Percentiles rank a stretch among this genome's conserved stretches.
Conservation (phyloP, 176 grass and related monocot species). For the Bonia amplexicaulis region DNA sequence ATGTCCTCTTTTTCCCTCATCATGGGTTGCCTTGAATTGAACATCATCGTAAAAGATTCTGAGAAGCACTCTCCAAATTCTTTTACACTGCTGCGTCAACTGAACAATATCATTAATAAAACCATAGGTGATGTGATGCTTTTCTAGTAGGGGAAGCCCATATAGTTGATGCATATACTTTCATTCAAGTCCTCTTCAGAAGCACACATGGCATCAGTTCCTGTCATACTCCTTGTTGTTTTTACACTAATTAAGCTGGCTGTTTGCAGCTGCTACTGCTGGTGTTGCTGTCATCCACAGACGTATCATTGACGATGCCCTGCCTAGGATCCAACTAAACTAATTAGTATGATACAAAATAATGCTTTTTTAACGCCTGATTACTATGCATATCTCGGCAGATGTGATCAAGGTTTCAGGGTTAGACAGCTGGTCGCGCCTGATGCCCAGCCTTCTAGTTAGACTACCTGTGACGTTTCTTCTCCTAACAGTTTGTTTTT, state of each 20-base stretch:
- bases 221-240: background rate
- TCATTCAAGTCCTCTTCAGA: background rate
- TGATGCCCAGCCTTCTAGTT: background rate
- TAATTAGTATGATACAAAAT: background rate
- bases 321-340: slow-evolving; percentile 2
- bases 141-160: background rate
- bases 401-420: background rate
- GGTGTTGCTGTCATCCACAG: slow-evolving; percentile 26
- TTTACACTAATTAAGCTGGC: background rate
- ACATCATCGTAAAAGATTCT: background rate
- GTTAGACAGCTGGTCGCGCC: background rate
- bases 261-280: slow-evolving; percentile 6
- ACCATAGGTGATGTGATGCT: background rate
- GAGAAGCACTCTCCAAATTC: background rate
- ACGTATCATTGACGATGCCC: slow-evolving; percentile 10
- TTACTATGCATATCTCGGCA: background rate
- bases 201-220: slow-evolving; percentile 14
- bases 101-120: background rate
- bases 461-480: slow-evolving; percentile 7
- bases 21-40: background rate
- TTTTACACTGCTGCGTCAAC: background rate
- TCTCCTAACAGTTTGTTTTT: background rate
- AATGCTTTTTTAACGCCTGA: background rate
- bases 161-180: background rate
- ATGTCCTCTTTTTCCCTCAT: background rate